Percentiles rank a stretch among this genome's conserved stretches.
These are phyloP conservation scores for Ascochyta pisi DNA, from an alignment of 2,329 filamentous ascomycete genomes.

Conservation along the genomic window DNA sequence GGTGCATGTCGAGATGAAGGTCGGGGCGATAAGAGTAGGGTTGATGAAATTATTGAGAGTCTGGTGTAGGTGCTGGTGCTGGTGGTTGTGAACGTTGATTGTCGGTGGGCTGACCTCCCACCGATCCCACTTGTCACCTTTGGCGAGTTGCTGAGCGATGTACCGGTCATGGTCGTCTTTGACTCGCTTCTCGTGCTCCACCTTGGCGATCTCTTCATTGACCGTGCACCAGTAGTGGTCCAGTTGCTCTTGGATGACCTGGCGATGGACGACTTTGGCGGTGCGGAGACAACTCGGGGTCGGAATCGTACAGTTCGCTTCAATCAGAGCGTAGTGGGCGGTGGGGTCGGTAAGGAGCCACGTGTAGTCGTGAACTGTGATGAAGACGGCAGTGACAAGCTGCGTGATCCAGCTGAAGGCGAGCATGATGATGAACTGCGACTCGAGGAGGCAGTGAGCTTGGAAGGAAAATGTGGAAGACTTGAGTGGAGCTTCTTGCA, in stretches of 20 bases:
- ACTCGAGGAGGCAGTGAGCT: too few species aligned
- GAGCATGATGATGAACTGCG: neutral
- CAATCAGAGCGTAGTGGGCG: neutral
- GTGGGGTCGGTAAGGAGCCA: neutral
- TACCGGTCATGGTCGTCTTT: neutral
- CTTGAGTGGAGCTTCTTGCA: neutral
- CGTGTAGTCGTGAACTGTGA: neutral
- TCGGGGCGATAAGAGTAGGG: neutral
- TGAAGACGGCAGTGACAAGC: neutral
- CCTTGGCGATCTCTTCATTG: neutral
- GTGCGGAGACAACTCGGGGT: neutral
- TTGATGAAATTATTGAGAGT: neutral
- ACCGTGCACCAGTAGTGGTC: conserved; percentile 1
- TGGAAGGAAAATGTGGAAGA: too few species aligned
- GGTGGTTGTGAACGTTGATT: neutral
- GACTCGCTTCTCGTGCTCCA: conserved; percentile 1
- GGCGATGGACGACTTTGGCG: neutral
- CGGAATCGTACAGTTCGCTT: neutral
- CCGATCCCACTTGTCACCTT: conserved; percentile 8
- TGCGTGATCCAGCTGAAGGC: neutral
- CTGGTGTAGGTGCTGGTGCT: neutral
- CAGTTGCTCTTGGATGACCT: neutral
- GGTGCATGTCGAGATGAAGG: neutral
- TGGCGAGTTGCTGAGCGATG: neutral
- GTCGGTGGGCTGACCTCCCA: conserved; percentile 9